phyloP scores from a whole-genome alignment of 2,329 filamentous ascomycete genomes.

The Cordyceps tenuipes region DNA sequence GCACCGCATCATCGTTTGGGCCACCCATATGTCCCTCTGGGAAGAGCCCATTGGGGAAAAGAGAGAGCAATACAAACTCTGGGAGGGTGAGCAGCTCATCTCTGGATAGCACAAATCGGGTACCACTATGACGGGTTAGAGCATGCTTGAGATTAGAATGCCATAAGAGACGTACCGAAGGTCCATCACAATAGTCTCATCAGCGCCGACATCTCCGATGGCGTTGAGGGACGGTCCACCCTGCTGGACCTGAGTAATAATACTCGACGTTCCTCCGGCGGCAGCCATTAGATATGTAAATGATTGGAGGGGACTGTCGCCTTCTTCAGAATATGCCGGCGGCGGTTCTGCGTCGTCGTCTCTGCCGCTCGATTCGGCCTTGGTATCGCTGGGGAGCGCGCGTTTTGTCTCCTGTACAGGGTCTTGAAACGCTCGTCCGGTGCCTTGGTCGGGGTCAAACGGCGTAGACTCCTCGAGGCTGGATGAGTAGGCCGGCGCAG shows the following conservation, averaged over 20 bases:
- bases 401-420: slow-evolving; percentile 70
- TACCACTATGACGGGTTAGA: slow-evolving; percentile 55
- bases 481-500: slow-evolving; percentile 48
- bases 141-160: background rate
- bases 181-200: slow-evolving; percentile 93
- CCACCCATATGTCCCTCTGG: slow-evolving; percentile 93
- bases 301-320: slow-evolving; percentile 80
- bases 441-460: slow-evolving; percentile 27
- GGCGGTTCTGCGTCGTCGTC: slow-evolving; percentile 83
- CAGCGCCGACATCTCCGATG: slow-evolving; percentile 77
- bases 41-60: slow-evolving; percentile 97
- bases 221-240: slow-evolving; percentile 82
- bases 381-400: slow-evolving; percentile 72
- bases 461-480: slow-evolving; percentile 29
- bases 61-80: slow-evolving; percentile 93
- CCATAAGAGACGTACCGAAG: slow-evolving; percentile 58
- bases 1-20: slow-evolving; percentile 89
- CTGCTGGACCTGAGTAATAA: slow-evolving; percentile 98
- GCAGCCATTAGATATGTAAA: slow-evolving; percentile 98
- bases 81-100: slow-evolving; percentile 93
- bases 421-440: slow-evolving; percentile 37
- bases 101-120: slow-evolving; percentile 84
- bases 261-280: slow-evolving; percentile 92
- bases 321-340: slow-evolving; percentile 95
- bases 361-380: slow-evolving; percentile 66